phyloP scores from a whole-genome alignment of 2,329 filamentous ascomycete species.

The Rasamsonia emersonii region DNA sequence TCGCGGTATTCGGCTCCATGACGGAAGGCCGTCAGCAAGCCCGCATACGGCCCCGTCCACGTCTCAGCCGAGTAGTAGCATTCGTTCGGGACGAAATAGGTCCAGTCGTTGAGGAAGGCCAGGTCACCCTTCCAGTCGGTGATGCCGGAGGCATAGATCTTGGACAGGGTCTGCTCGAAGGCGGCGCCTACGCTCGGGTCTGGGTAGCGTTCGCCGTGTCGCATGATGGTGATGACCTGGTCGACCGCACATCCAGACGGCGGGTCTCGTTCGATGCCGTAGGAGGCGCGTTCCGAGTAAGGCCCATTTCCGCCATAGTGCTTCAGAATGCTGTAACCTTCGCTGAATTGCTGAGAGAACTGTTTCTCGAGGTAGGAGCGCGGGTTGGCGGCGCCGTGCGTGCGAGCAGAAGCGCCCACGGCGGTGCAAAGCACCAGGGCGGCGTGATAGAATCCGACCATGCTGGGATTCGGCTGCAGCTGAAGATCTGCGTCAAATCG shows the following conservation, averaged over 20 bases:
- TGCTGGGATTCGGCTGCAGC: too few species aligned
- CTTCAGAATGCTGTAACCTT: conserved; percentile 14
- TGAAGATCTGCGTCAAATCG: too few species aligned
- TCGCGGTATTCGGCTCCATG: conserved; percentile 14
- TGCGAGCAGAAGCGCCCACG: not conserved
- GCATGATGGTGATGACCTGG: conserved; percentile 16
- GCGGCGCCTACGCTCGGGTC: conserved; percentile 3
- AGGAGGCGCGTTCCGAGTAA: conserved; percentile 11
- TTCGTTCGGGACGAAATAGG: conserved; percentile 13
- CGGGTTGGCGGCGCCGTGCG: not conserved
- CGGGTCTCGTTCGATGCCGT: conserved; percentile 13
- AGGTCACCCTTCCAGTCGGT: conserved; percentile 12
- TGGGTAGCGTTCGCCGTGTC: conserved; percentile 18
- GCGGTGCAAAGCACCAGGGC: not conserved
- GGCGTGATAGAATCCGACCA: too few species aligned
- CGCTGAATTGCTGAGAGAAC: conserved; percentile 8
- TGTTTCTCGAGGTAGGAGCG: conserved; percentile 3
- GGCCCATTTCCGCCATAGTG: conserved; percentile 14
- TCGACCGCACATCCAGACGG: conserved; percentile 14
- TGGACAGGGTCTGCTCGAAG: conserved; percentile 11
- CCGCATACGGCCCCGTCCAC: conserved; percentile 13
- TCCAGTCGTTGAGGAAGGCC: conserved; percentile 14
- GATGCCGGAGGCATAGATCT: conserved; percentile 9
- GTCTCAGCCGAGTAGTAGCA: conserved; percentile 14
- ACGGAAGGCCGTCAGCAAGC: conserved; percentile 10